Base-by-base conservation (phyloP, 2,329 filamentous ascomycete genomes). In the Thermochaetoides dissita region DNA sequence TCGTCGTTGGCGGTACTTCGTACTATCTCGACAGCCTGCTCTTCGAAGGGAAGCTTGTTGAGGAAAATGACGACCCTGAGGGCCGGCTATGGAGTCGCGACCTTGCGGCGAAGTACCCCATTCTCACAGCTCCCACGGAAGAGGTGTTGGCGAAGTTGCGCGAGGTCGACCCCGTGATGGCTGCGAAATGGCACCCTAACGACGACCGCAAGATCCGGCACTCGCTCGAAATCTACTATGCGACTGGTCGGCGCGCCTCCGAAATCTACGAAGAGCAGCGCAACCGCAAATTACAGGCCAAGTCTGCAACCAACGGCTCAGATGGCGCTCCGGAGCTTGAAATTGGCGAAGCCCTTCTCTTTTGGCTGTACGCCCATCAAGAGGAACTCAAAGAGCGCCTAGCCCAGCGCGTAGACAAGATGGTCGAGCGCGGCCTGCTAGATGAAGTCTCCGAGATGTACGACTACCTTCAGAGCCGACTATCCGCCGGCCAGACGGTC, bases 1-100 rank as follows among this genome's bases (percentile, higher is more conserved):
- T 98, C 29, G 64, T 98, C 1, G 91, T 96, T 1, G 91, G 91
- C 28, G 91, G 91, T 7, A 94, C 89, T 8, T 86, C 94, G 55
- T 98, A 96, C 63, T 98, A 98, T 57, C 82, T 85, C 0, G 87
- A 95, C 54, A 79, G 85, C 1, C 69, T 98, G 10, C 69, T 98
- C 3, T 94, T 96, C 57, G 74, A 83, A 31, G 78, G 88, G 49
- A 71, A 72, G 10, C 60, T 88, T 6, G 67, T 84, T 1, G 65
- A 65, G 6, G 37, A 47, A 8, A 36, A 47, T n/a, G 29, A 34
- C 6, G n/a, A 31, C 1, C 28, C 35, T 8, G 46, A 43, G 28
- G 43, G 24, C 6, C 41, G 31, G 37, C 28, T 28, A 6, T 10
- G 34, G 10, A 12, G 9, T 12, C 10, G 9, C 34, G 59, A 65